Evolutionary conservation across 2,329 filamentous ascomycete species (phyloP), one percentile per base, ranked within the genome.

Genomic region (Clonostachys rosea): DNA sequence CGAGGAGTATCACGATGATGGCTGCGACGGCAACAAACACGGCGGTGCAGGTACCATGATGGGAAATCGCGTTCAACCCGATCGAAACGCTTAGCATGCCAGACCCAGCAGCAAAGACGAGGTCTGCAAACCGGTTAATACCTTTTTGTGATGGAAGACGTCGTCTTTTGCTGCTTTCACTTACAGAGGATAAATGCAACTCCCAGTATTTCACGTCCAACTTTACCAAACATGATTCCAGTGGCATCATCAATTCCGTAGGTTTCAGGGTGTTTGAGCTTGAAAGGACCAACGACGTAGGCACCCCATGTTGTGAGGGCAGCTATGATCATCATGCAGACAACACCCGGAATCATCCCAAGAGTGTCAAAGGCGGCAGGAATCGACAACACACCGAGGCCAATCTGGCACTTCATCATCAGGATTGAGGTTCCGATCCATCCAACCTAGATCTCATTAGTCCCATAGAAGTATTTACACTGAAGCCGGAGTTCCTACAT

Each of bases 171-270:
- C n/a, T n/a, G n/a, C n/a, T n/a, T n/a, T n/a, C n/a, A n/a, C 45
- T 50, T 41, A 64, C 67, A 63, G 46, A 74, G 46, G 56, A 60
- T 56, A 45, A 65, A 63, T 3, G 59, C 52, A 30, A 52, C 52
- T 5, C 61, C 67, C 24, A 76, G 62, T 24, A 73, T 43, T 44
- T 70, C 69, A 5, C 69, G 65, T 2, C 75, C 74, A 6, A 67
- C 47, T 3, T 60, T 63, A 14, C 76, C 76, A 50, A 76, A 74
- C n/a, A 79, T 63, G 36, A 76, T 58, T 5, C 53, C 53, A 17
- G 74, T 75, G 0, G 70, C 75, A 52, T 79, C 76, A 43, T 77
- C 75, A 46, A 79, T 76, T 33, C 73, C 68, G 53, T 79, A 78
- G 2, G 78, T 70, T 20, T 73, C 65, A 2, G 67, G 69, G 52